Percentiles rank a stretch among this genome's conserved stretches.
phyloP scores from a whole-genome alignment of 345 rosid species.

The Lenwebbia sp. region DNA sequence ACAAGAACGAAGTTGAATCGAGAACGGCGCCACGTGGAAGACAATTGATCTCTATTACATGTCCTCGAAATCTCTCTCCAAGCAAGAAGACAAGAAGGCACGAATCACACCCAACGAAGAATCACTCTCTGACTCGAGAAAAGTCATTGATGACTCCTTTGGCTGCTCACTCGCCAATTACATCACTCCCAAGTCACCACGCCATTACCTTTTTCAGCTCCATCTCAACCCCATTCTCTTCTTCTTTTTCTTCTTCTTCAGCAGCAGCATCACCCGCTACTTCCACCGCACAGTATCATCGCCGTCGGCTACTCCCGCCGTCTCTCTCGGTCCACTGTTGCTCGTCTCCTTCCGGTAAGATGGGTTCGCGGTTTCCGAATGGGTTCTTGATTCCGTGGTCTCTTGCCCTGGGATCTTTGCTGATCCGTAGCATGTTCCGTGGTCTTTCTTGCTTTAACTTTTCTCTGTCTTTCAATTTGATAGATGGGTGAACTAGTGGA shows the following conservation, averaged over 20 bases:
- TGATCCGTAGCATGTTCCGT: not conserved
- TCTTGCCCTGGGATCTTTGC: not conserved
- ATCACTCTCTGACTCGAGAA: not conserved
- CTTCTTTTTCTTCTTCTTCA: not conserved
- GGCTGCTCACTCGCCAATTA: not conserved
- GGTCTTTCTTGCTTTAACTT: not conserved
- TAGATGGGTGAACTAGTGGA: not conserved
- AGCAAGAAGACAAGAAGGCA: not conserved
- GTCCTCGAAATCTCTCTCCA: not conserved
- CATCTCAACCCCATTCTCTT: not conserved
- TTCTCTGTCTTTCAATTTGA: not conserved
- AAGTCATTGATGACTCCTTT: not conserved
- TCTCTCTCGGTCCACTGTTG: not conserved
- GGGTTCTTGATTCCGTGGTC: not conserved
- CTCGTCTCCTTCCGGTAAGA: not conserved
- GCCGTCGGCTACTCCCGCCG: not conserved
- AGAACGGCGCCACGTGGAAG: not conserved
- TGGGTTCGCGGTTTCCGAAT: not conserved
- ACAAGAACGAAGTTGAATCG: not conserved
- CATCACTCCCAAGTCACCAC: not conserved
- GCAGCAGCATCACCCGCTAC: not conserved
- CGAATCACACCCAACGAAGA: not conserved
- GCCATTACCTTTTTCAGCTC: not conserved
- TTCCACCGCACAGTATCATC: not conserved
- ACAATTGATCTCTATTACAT: not conserved